These are phyloP conservation scores for Entophlyctis luteolus DNA, from an alignment of 192 early-diverging fungal genomes.

Conservation along the genomic window DNA sequence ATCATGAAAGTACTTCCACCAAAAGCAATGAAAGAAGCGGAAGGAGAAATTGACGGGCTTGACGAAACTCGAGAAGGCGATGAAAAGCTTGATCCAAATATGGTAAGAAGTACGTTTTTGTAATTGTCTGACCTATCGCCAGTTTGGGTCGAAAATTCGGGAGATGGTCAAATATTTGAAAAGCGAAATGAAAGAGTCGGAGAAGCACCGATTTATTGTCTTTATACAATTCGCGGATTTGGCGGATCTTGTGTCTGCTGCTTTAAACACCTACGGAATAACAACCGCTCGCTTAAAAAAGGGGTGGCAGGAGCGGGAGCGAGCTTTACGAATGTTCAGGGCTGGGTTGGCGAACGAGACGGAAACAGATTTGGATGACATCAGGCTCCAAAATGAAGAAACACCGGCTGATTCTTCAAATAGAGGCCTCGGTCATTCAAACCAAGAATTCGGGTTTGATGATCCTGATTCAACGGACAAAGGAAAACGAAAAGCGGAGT, in stretches of 20 bases:
- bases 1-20: constrained; percentile 10
- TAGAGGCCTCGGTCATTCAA: neutral
- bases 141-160: constrained; percentile 28
- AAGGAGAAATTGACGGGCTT: neutral
- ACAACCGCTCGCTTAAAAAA: constrained; percentile 7
- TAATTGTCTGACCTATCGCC: neutral
- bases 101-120: too few relatives aligned
- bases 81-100: neutral
- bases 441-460: neutral
- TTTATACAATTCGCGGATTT: constrained; percentile 23
- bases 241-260: constrained; percentile 7
- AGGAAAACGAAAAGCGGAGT: neutral
- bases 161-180: constrained; percentile 18
- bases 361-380: neutral
- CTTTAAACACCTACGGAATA: constrained; percentile 20
- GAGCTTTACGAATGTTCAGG: neutral
- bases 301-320: constrained; percentile 13
- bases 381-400: neutral
- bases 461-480: neutral
- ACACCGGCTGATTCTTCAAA: neutral
- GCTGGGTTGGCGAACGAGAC: neutral
- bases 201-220: constrained; percentile 10
- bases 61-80: neutral
- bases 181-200: neutral
- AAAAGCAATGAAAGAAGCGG: neutral